Evolutionary conservation across 2,329 filamentous ascomycete genomes (phyloP), one percentile per base, ranked within the genome.

Genomic region (Cladosporium velox): DNA sequence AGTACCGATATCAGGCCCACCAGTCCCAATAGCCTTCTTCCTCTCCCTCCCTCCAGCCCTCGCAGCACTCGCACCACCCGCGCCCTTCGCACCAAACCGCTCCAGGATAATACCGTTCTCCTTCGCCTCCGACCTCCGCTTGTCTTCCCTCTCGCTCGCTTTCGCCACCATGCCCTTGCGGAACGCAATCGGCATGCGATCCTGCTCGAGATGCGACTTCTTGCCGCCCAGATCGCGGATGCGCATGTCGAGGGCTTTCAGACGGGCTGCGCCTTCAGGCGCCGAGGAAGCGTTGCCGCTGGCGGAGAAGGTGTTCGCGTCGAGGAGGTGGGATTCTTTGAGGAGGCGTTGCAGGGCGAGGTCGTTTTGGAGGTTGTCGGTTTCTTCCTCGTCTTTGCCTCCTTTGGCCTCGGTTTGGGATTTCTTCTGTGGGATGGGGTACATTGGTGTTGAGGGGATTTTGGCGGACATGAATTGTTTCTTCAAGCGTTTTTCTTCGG

Each of bases 101-200:
- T 98, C 95, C 38, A 98, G 81, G 59, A 98, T 88, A 72, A 98
- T 89, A 6, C 94, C 95, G 72, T 94, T 96, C 83, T 98, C 94
- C 74, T 85, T 87, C 1, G 95, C 95, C 77, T 97, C 92, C 49
- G 83, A 84, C 44, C 94, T 83, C 61, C 94, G 82, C 80, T 86
- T 90, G 14, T 85, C 81, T 77, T 97, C 93, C 67, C 86, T 87
- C 32, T 82, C 79, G 1, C 77, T 82, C 26, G 86, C 86, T 62
- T 93, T 92, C 1, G 86, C 85, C 18, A 82, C 81, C 67, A 98
- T 97, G n/a, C 94, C 93, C 79, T 91, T 92, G 67, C 93, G 87
- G 75, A 94, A 90, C 51, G 88, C 81, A 85, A 96, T 91, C 21
- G 95, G 94, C 92, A 98, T 97, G 72, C 90, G 93, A 66, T 89